A percentile compares a stretch with the other conserved stretches of the same genome.
These are phyloP conservation scores for Mercurialis annua DNA, from an alignment of 345 rosid genomes.

Conservation along the genomic window DNA sequence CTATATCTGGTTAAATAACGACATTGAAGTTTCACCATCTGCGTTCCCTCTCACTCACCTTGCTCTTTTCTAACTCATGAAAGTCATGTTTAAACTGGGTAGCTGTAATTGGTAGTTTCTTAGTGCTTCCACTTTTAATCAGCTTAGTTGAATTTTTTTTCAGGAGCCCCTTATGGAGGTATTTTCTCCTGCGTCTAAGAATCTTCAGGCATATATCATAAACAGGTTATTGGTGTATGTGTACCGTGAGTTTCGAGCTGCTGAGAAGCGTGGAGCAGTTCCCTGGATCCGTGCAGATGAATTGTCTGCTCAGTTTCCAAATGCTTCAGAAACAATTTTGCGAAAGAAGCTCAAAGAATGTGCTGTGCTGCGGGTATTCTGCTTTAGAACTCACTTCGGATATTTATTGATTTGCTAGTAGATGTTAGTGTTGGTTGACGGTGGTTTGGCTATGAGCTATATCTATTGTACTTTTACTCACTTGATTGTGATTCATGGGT, in stretches of 20 bases:
- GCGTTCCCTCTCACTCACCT: neutral
- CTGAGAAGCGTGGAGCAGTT: conserved; percentile 48
- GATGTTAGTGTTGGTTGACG: neutral
- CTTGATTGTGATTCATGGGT: conserved; percentile 20
- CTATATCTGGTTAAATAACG: no score
- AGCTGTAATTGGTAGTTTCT: neutral
- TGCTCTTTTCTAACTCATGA: neutral
- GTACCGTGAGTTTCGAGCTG: conserved; percentile 71
- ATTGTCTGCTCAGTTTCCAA: conserved; percentile 58
- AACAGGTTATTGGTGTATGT: conserved; percentile 73
- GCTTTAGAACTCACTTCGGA: neutral
- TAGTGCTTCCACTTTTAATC: neutral
- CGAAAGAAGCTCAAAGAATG: conserved; percentile 72
- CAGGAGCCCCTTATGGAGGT: conserved; percentile 98
- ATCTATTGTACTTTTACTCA: conserved; percentile 15
- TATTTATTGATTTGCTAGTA: neutral
- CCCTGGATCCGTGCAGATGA: conserved; percentile 74
- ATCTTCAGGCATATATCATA: conserved; percentile 64
- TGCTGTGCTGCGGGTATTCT: conserved; percentile 62
- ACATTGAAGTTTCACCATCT: no score
- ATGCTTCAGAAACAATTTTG: conserved; percentile 58
- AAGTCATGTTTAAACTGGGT: neutral
- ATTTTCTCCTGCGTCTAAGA: conserved; percentile 80
- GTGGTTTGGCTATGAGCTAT: neutral
- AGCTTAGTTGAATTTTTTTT: conserved; percentile 16